Evolutionary conservation across 192 early-diverging fungal genomes (phyloP).

Genomic region (Physocladia obscura): DNA sequence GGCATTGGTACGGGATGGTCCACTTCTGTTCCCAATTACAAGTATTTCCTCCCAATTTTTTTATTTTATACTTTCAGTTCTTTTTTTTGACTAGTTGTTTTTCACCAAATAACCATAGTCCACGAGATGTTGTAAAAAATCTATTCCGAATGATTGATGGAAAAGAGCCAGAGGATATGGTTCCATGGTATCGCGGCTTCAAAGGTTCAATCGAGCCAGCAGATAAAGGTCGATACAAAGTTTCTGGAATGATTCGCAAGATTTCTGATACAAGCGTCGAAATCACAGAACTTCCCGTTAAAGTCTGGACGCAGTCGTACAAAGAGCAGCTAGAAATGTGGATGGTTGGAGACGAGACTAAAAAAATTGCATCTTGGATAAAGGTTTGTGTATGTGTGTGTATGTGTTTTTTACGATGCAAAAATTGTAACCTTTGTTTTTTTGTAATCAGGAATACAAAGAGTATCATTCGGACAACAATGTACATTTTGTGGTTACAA

Average conservation of each 20-base stretch:
- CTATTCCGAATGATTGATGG: slow-evolving; percentile 75
- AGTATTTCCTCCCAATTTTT: slow-evolving; percentile 30
- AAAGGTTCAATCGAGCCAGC: slow-evolving; percentile 69
- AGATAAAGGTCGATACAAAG: slow-evolving; percentile 56
- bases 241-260: slow-evolving; percentile 69
- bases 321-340: slow-evolving; percentile 81
- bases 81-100: too few species aligned
- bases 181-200: slow-evolving; percentile 95
- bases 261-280: slow-evolving; percentile 73
- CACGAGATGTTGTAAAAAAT: slow-evolving; percentile 85
- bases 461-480: slow-evolving; percentile 69
- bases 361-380: slow-evolving; percentile 43
- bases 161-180: slow-evolving; percentile 70
- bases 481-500: slow-evolving; percentile 66
- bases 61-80: slow-evolving; percentile 19
- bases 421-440: background rate
- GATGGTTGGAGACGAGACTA: slow-evolving; percentile 56
- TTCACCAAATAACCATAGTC: too few species aligned
- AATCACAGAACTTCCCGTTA: slow-evolving; percentile 88
- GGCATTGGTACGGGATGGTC: slow-evolving; percentile 92
- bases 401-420: background rate
- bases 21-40: slow-evolving; percentile 60
- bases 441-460: slow-evolving; percentile 56
- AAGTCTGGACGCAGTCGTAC: slow-evolving; percentile 87
- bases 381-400: slow-evolving; percentile 42